These are phyloP conservation scores for Polysphondylium violaceum DNA, from an alignment of 78 protist genomes.

Conservation along the genomic window DNA sequence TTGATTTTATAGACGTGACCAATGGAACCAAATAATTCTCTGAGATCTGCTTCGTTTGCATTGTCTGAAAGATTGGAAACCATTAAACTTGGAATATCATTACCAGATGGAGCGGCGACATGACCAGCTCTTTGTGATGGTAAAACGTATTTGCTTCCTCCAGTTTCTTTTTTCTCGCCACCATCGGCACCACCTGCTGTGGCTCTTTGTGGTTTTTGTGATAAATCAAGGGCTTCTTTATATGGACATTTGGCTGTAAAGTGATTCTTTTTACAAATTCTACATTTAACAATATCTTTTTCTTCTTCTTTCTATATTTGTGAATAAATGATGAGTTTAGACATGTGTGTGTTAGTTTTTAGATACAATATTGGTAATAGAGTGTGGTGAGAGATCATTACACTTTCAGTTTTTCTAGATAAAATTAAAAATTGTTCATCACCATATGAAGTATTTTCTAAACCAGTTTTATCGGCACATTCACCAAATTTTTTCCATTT, in stretches of 20 bases:
- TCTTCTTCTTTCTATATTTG: constrained; percentile 36
- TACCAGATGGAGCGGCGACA: constrained; percentile 10
- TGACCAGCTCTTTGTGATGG: constrained; percentile 58
- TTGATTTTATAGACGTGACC: constrained; percentile 58
- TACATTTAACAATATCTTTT: constrained; percentile 59
- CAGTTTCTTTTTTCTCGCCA: not conserved
- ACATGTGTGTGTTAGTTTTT: not conserved
- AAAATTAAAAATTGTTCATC: constrained; percentile 63
- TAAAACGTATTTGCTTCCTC: constrained; percentile 32
- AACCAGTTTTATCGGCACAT: not conserved
- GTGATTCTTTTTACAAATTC: constrained; percentile 73
- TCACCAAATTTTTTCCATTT: constrained; percentile 77
- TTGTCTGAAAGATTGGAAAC: constrained; percentile 70
- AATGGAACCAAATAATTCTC: constrained; percentile 45
- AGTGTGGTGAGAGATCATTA: not conserved
- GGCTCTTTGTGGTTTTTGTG: constrained; percentile 34
- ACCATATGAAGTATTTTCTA: constrained; percentile 64
- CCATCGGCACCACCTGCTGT: not conserved
- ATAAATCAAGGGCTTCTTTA: constrained; percentile 56
- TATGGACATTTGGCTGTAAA: constrained; percentile 76
- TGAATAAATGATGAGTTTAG: not conserved
- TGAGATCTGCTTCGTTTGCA: constrained; percentile 69
- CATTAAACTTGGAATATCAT: constrained; percentile 63
- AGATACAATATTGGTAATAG: too few relatives aligned
- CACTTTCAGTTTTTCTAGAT: constrained; percentile 35